A percentile compares a stretch with the other conserved stretches of the same genome.
Conservation (phyloP, 805 yeast species). For the Ogataea haglerorum region DNA sequence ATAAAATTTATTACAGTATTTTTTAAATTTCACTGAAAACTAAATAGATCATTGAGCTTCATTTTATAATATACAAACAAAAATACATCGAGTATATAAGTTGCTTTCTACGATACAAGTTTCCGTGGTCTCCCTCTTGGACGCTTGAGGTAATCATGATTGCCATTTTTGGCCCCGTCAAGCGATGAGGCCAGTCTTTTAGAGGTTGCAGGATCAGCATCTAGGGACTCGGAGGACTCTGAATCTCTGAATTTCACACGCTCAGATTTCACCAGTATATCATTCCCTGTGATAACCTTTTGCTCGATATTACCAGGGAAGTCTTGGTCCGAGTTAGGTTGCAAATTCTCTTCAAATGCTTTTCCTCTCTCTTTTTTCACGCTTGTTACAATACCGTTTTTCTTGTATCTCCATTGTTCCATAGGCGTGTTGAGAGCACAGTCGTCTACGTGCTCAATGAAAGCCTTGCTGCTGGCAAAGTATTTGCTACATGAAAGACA, state of each 20-base stretch:
- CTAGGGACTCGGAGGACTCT: slow-evolving; percentile 5
- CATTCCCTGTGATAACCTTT: slow-evolving; percentile 3
- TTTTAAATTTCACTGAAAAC: neutral
- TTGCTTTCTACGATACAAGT: slow-evolving; percentile 6
- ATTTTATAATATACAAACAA: neutral
- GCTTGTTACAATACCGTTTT: slow-evolving; percentile 29
- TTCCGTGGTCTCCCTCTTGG: slow-evolving; percentile 29
- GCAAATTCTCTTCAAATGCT: slow-evolving; percentile 12
- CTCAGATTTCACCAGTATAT: slow-evolving; percentile 1
- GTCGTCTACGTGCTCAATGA: slow-evolving; percentile 60
- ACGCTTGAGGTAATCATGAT: slow-evolving; percentile 22
- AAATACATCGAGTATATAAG: neutral
- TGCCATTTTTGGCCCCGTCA: slow-evolving; percentile 3
- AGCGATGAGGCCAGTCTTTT: slow-evolving; percentile 11
- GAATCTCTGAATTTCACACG: slow-evolving; percentile 3
- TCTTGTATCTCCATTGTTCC: slow-evolving; percentile 34
- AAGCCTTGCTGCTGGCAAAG: slow-evolving; percentile 52
- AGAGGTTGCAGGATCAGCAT: slow-evolving; percentile 4
- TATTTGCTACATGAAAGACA: slow-evolving; percentile 61
- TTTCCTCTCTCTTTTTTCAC: slow-evolving; percentile 27
- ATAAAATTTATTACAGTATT: neutral
- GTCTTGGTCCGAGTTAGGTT: slow-evolving; percentile 4
- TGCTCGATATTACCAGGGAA: slow-evolving; percentile 2
- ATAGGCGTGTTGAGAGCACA: slow-evolving; percentile 47
- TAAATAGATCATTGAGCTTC: neutral